These are phyloP conservation scores for Phaeosphaeria sp. DNA, from an alignment of 2,329 filamentous ascomycete genomes.

Conservation along the genomic window DNA sequence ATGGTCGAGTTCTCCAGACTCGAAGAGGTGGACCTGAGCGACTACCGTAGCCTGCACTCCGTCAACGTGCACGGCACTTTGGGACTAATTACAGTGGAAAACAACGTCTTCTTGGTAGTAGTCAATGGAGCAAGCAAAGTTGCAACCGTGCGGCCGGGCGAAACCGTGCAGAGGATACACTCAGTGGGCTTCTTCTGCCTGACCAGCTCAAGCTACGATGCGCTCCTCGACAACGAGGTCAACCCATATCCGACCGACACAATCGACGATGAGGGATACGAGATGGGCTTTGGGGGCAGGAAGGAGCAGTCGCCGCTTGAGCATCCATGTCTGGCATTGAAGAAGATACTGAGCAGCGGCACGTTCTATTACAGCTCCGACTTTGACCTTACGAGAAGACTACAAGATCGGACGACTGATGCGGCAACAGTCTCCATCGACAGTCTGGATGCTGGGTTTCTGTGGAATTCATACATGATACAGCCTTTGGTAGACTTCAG, in stretches of 20 bases:
- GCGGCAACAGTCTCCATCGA: conserved; percentile 85
- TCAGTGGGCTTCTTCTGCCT: conserved; percentile 91
- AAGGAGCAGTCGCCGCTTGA: conserved; percentile 75
- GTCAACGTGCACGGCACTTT: conserved; percentile 83
- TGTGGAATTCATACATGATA: conserved; percentile 99
- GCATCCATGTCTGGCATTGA: conserved; percentile 87
- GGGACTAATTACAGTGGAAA: conserved; percentile 81
- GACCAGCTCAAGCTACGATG: conserved; percentile 84
- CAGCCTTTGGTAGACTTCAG: conserved; percentile 89
- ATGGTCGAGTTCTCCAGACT: conserved; percentile 84
- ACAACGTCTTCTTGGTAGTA: conserved; percentile 89
- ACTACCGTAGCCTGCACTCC: conserved; percentile 77
- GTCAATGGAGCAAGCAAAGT: conserved; percentile 81
- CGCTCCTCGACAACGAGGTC: conserved; percentile 67
- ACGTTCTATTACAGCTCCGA: conserved; percentile 99
- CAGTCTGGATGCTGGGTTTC: conserved; percentile 87
- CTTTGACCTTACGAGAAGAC: conserved; percentile 91
- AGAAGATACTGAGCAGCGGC: conserved; percentile 89
- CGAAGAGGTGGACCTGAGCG: conserved; percentile 70
- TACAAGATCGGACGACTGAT: conserved; percentile 87
- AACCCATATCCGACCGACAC: conserved; percentile 63
- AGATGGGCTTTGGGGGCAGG: conserved; percentile 59
- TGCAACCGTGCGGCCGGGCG: conserved; percentile 82
- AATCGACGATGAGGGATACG: conserved; percentile 60
- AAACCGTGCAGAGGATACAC: conserved; percentile 86